phyloP scores from a whole-genome alignment of 2,329 filamentous ascomycete genomes.

The Biscogniauxia sp. region DNA sequence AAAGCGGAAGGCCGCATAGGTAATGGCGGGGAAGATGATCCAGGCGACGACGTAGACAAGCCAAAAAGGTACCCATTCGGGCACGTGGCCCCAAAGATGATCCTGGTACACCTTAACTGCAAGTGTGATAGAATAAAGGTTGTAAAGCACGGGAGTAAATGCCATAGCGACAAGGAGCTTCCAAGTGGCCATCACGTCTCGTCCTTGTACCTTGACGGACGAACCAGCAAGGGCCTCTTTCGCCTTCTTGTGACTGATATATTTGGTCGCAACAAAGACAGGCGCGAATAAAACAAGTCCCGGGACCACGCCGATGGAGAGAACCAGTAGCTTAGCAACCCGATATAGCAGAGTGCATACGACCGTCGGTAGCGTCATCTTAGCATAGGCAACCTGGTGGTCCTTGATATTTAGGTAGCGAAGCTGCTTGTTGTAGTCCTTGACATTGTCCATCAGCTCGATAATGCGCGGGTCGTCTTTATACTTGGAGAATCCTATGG shows the following conservation, averaged over 20 bases:
- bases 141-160: constrained; percentile 77
- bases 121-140: constrained; percentile 73
- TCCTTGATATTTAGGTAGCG: constrained; percentile 85
- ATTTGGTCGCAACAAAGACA: constrained; percentile 80
- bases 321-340: constrained; percentile 69
- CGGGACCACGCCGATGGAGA: constrained; percentile 79
- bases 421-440: constrained; percentile 82
- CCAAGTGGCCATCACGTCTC: constrained; percentile 92
- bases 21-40: constrained; percentile 81
- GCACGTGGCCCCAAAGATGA: constrained; percentile 77
- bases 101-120: constrained; percentile 78
- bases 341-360: constrained; percentile 77
- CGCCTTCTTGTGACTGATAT: constrained; percentile 79
- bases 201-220: constrained; percentile 82
- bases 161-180: constrained; percentile 87
- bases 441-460: constrained; percentile 70
- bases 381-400: constrained; percentile 91
- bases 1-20: constrained; percentile 89
- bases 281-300: constrained; percentile 85
- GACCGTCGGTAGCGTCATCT: constrained; percentile 74
- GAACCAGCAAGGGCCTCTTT: constrained; percentile 80
- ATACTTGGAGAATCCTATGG: constrained; percentile 88
- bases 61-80: constrained; percentile 77
- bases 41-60: constrained; percentile 71
- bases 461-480: constrained; percentile 86